phyloP scores from a whole-genome alignment of 2,329 filamentous ascomycete genomes.

The Parafenestella ontariensis region DNA sequence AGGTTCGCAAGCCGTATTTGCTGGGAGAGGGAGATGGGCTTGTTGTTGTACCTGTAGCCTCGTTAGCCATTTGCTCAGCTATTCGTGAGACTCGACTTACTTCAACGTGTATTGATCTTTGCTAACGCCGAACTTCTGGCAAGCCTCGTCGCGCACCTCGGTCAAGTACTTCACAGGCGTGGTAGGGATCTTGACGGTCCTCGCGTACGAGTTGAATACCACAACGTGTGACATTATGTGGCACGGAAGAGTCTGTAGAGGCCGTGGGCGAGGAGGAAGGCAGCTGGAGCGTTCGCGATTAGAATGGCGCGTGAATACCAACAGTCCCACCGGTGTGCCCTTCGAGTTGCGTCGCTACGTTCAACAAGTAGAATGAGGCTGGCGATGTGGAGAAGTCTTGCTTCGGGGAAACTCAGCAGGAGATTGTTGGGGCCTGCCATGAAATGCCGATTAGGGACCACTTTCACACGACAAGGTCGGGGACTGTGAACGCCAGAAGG shows the following conservation, averaged over 20 bases:
- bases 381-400: slow-evolving; percentile 41
- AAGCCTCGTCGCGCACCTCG: slow-evolving; percentile 87
- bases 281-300: slow-evolving; percentile 34
- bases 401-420: slow-evolving; percentile 40
- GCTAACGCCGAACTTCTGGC: slow-evolving; percentile 77
- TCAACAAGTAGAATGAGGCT: slow-evolving; percentile 38
- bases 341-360: slow-evolving; percentile 34
- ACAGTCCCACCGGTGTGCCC: slow-evolving; percentile 33
- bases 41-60: slow-evolving; percentile 67
- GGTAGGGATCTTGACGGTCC: slow-evolving; percentile 82
- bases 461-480: slow-evolving; percentile 9
- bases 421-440: slow-evolving; percentile 45
- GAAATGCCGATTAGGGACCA: slow-evolving; percentile 27
- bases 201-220: slow-evolving; percentile 81
- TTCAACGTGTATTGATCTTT: slow-evolving; percentile 81
- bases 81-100: slow-evolving; percentile 56
- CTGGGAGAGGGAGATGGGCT: slow-evolving; percentile 82
- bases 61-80: slow-evolving; percentile 2
- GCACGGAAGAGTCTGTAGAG: slow-evolving; percentile 35
- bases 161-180: slow-evolving; percentile 80
- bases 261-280: slow-evolving; percentile 31
- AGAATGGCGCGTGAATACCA: slow-evolving; percentile 37
- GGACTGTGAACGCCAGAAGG: slow-evolving; percentile 18
- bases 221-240: slow-evolving; percentile 87
- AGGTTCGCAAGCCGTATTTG: slow-evolving; percentile 85